These are phyloP conservation scores for Cylindrotheca closterium DNA, from an alignment of 108 stramenopile genomes.

Conservation along the genomic window DNA sequence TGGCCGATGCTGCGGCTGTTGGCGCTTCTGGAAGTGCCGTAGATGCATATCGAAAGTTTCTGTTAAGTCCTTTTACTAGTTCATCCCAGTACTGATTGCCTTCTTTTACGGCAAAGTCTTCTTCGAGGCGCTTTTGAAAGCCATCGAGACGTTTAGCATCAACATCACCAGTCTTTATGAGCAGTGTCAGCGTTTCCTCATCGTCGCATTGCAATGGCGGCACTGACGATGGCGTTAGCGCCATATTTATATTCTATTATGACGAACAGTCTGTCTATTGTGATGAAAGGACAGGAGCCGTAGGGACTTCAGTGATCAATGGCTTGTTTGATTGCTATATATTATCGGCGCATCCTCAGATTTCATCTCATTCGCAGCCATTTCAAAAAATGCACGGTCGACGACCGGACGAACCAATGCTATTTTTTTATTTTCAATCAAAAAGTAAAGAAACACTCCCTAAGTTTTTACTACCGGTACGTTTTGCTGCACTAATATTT, in stretches of 20 bases:
- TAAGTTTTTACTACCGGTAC: no score
- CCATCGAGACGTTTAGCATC: slow-evolving; percentile 14
- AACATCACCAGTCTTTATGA: slow-evolving; percentile 10
- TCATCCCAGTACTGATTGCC: slow-evolving; percentile 3
- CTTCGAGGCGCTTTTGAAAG: slow-evolving; percentile 17
- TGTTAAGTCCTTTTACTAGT: slow-evolving; percentile 2
- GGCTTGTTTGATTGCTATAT: no score
- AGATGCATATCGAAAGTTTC: slow-evolving; percentile 16
- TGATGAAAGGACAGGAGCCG: not conserved
- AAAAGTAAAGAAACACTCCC: no score
- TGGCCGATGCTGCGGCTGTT: not conserved
- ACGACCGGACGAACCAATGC: no score
- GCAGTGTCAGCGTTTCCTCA: slow-evolving; percentile 32
- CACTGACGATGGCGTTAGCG: not conserved
- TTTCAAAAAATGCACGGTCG: no score
- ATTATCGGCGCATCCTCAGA: no score
- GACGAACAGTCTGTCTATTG: not conserved
- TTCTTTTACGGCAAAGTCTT: slow-evolving; percentile 7
- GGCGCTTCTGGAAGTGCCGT: not conserved
- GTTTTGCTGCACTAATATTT: no score
- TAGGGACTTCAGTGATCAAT: no score
- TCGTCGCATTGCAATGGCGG: slow-evolving; percentile 13
- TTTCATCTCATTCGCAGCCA: no score
- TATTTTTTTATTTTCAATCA: no score
- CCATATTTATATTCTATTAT: not conserved